Evolutionary conservation across 2,329 filamentous ascomycete genomes (phyloP), one percentile per base, ranked within the genome.

Genomic region (Fusarium sp.): DNA sequence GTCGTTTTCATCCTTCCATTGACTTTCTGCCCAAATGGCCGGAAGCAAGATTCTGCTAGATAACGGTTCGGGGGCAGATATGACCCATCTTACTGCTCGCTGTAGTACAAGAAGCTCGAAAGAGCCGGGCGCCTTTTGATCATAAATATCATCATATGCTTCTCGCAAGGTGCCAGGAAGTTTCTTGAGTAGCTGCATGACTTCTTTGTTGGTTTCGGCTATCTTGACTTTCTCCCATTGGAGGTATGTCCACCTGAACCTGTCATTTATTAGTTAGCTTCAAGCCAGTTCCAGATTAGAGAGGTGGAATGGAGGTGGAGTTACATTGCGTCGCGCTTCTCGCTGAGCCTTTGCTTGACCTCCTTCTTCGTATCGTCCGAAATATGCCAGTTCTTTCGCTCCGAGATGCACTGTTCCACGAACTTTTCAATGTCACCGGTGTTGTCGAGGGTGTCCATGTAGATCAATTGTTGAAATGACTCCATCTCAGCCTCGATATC

Each of bases 161-260:
- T 33, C 42, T 15, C 6, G 22, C n/a, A 59, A 22, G 15, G 18
- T 26, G 13, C 40, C 15, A 7, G 48, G 56, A 42, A 59, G 56
- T 14, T 40, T 33, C 20, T 17, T n/a, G 3, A 59, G 56, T 13
- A 22, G 22, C n/a, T 53, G 24, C 15, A 15, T 8, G 11, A 51
- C 40, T 5, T 15, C 40, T 15, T n/a, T 17, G 9, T 48, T 20
- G 17, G n/a, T 26, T 7, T 40, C 24, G 24, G 20, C 39, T 6
- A 10, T 18, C 33, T 34, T 46, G 13, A 59, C 42, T 5, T 18
- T n/a, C 22, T 48, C 40, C 56, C 48, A 52, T 48, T 53, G 56
- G 6, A 59, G 56, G 20, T 46, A 48, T 1, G 40, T 28, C 48
- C 48, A 59, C 42, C 56, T 52, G 40, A 59, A 59, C 56, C 56